A percentile compares a stretch with the other conserved stretches of the same genome.
Conservation (phyloP, 1,284 basidiomycete species). For the Bjerkandera adusta region DNA sequence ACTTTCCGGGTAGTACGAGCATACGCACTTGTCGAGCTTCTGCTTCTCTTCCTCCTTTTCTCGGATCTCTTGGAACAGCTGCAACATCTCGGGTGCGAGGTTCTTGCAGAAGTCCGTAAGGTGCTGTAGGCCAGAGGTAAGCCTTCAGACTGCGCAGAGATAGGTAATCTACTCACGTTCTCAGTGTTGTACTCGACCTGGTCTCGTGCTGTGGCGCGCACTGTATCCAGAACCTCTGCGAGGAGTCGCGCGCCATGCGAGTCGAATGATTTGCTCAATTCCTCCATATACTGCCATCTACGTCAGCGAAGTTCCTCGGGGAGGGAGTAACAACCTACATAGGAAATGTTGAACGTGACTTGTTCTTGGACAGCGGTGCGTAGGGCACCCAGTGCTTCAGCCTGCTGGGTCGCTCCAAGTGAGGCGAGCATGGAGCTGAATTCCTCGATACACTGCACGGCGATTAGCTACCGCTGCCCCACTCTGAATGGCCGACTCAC, state of each 20-base stretch:
- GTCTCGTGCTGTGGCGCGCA: conserved; percentile 8
- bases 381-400: conserved; percentile 9
- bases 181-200: conserved; percentile 14
- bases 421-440: conserved; percentile 8
- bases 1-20: neutral
- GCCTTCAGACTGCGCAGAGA: neutral
- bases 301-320: neutral
- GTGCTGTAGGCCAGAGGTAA: conserved; percentile 2
- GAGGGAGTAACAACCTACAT: conserved; percentile 9
- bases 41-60: conserved; percentile 16
- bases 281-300: conserved; percentile 12
- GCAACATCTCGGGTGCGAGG: conserved; percentile 14
- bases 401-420: conserved; percentile 9
- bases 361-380: conserved; percentile 11
- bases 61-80: conserved; percentile 15
- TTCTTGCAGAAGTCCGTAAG: conserved; percentile 15
- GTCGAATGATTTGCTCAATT: conserved; percentile 11
- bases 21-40: conserved; percentile 10
- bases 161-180: neutral
- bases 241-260: conserved; percentile 8
- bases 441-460: conserved; percentile 9
- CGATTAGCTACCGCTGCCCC: neutral
- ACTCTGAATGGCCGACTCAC: neutral
- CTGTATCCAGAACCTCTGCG: conserved; percentile 8
- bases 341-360: conserved; percentile 13